Conservation (phyloP, 495 filamentous ascomycete species). For the Aspergillus asperescens region DNA sequence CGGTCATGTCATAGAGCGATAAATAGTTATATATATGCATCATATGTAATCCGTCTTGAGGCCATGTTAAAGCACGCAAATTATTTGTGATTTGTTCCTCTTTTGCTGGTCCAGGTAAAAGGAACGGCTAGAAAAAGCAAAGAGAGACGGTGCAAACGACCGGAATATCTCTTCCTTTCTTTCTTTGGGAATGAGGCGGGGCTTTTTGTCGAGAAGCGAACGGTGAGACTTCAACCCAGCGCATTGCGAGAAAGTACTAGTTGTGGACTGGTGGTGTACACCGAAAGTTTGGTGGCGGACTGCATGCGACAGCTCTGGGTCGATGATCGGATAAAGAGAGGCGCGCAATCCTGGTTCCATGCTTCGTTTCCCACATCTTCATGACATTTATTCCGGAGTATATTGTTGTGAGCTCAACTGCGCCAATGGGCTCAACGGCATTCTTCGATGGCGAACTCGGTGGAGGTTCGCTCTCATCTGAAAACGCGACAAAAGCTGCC, state of each 20-base stretch:
- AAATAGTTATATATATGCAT: slow-evolving; percentile 12
- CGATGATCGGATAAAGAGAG: neutral
- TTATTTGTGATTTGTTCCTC: neutral
- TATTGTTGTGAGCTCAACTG: slow-evolving; percentile 3
- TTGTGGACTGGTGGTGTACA: slow-evolving; percentile 11
- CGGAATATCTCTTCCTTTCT: slow-evolving; percentile 8
- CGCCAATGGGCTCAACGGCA: neutral
- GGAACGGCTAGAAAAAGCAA: slow-evolving; percentile 6
- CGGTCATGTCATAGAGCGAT: slow-evolving; percentile 1
- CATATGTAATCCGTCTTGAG: slow-evolving; percentile 10
- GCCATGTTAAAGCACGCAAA: neutral
- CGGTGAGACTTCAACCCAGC: neutral
- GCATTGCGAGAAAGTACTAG: slow-evolving; percentile 4
- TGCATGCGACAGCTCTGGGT: neutral
- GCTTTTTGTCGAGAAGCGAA: slow-evolving; percentile 2
- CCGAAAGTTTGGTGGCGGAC: slow-evolving; percentile 11
- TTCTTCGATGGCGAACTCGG: slow-evolving; percentile 11
- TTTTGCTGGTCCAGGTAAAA: neutral
- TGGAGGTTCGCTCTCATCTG: slow-evolving; percentile 13
- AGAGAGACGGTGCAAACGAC: neutral
- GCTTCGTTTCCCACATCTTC: neutral
- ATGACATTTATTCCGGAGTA: no score
- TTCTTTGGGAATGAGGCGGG: slow-evolving; percentile 10
- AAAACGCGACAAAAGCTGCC: slow-evolving; percentile 20
- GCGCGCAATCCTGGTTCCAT: neutral